Evolutionary conservation across 805 yeast species (phyloP).

Genomic region (Lipomyces starkeyi): DNA sequence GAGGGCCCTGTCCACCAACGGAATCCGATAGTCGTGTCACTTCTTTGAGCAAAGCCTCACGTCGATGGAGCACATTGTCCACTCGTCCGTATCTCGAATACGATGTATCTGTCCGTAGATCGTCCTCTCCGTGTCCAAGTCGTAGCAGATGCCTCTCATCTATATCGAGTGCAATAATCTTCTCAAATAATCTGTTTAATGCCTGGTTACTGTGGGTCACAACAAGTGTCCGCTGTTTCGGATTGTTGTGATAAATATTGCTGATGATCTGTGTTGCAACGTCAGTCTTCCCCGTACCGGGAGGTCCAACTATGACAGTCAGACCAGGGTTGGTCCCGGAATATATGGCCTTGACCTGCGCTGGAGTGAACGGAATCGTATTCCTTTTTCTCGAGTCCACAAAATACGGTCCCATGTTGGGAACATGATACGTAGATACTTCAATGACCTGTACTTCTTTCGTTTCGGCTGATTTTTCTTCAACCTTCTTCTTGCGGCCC

Average conservation of each 20-base stretch:
- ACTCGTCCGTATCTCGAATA: constrained; percentile 37
- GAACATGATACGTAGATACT: constrained; percentile 27
- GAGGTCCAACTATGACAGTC: constrained; percentile 74
- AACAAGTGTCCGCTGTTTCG: constrained; percentile 44
- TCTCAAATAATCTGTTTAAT: constrained; percentile 41
- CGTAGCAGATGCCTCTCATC: constrained; percentile 41
- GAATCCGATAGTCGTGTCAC: constrained; percentile 46
- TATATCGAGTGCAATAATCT: constrained; percentile 38
- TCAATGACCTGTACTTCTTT: constrained; percentile 21
- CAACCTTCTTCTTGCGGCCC: constrained; percentile 15
- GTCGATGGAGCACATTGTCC: constrained; percentile 33
- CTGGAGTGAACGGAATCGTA: constrained; percentile 35
- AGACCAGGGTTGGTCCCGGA: constrained; percentile 53
- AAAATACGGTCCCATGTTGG: constrained; percentile 37
- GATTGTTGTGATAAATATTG: constrained; percentile 38
- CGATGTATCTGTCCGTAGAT: constrained; percentile 26
- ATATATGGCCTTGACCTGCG: constrained; percentile 44
- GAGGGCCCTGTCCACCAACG: constrained; percentile 47
- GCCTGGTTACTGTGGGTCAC: constrained; percentile 43
- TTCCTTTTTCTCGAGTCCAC: constrained; percentile 27
- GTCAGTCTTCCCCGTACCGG: constrained; percentile 70
- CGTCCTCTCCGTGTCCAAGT: constrained; percentile 41
- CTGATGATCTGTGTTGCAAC: constrained; percentile 42
- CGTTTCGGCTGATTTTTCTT: constrained; percentile 7
- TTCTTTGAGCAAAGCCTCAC: constrained; percentile 33